Evolutionary conservation across 345 rosid species (phyloP), one percentile per base, ranked within the genome.

Genomic region (Lepidium sativum): DNA sequence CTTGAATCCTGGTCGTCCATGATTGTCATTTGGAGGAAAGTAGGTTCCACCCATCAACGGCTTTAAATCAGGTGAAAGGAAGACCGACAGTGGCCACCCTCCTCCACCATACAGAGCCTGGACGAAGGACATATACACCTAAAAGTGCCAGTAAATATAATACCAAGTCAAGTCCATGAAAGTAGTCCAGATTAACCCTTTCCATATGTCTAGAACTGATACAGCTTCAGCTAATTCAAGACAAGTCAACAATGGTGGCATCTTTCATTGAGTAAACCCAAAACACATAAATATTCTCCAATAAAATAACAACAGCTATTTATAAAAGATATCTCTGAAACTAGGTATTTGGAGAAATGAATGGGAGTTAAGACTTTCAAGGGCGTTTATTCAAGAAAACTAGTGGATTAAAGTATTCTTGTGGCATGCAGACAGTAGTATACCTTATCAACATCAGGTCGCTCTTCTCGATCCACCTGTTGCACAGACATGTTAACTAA

Each of bases 361-460:
- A 68, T n/a, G 39, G 27, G 16, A 40, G 0, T 17, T 57, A 1
- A 4, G 48, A 37, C 31, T 47, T 27, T 11, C 4, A 13, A 17
- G 13, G 35, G 18, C 2, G 0, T 35, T 9, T 67, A n/a, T 37
- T 37, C 23, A 45, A 12, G 14, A 18, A 9, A 53, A 8, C 20
- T 56, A 5, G 14, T 9, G n/a, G n/a, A 50, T 21, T 5, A 32
- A 35, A 23, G 12, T 9, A 17, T n/a, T 34, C 25, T 12, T 23
- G 12, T 37, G 34, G 17, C 53, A 47, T 60, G 18, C 6, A 65
- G 40, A 9, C 0, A 25, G 54, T 51, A n/a, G n/a, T 56, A 59
- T 80, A 89, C 97, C 97, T 92, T 89, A 60, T 92, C 98, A 50
- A 92, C 94, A 74, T 92, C 98, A 1, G 98, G 98, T 6, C 97